These are phyloP conservation scores for Patellaria atrata DNA, from an alignment of 495 filamentous ascomycete species.

Conservation along the genomic window DNA sequence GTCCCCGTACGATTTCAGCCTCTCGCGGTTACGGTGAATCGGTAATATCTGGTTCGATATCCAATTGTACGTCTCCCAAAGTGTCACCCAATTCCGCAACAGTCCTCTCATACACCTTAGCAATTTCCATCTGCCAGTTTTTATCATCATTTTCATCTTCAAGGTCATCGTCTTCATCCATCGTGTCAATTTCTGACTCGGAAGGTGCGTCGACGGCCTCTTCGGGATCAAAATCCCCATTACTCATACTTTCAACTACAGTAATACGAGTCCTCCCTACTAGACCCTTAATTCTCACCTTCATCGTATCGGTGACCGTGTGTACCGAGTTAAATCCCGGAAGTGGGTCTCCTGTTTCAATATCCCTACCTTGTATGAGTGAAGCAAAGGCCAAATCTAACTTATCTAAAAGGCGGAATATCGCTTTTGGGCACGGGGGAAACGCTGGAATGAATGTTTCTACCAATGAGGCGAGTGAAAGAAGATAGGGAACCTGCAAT, in stretches of 20 bases:
- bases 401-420: conserved; percentile 56
- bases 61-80: conserved; percentile 31
- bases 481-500: conserved; percentile 70
- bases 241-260: conserved; percentile 46
- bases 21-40: background rate
- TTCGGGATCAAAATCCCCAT: conserved; percentile 4
- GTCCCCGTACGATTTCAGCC: too few species aligned
- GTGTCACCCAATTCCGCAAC: conserved; percentile 54
- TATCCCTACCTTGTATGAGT: conserved; percentile 50
- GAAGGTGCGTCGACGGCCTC: conserved; percentile 1
- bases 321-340: conserved; percentile 44
- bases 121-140: conserved; percentile 51
- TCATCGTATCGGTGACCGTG: conserved; percentile 47
- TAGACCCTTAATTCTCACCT: conserved; percentile 65
- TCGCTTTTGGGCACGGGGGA: conserved; percentile 46
- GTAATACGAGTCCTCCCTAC: conserved; percentile 54
- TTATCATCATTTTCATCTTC: conserved; percentile 25
- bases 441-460: conserved; percentile 52
- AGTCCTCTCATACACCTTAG: conserved; percentile 63
- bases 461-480: conserved; percentile 57
- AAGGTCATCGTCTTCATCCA: conserved; percentile 25
- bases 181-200: conserved; percentile 13
- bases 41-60: conserved; percentile 25
- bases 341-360: conserved; percentile 46
- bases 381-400: conserved; percentile 65